Conservation (phyloP, 169 alveolate species). For the Plasmodium berghei region DNA sequence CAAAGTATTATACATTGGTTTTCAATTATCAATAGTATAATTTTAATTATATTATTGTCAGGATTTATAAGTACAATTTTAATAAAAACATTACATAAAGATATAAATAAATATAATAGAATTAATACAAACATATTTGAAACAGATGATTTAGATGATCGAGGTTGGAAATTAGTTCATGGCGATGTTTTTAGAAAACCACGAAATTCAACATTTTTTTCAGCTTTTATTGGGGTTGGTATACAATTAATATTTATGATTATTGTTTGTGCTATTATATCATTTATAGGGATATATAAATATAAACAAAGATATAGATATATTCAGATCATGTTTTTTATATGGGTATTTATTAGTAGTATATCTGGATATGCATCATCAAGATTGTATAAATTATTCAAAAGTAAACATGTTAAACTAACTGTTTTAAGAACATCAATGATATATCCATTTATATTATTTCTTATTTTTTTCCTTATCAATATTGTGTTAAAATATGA, state of each 20-base stretch:
- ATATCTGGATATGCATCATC: conserved; percentile 91
- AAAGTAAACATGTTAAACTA: conserved; percentile 62
- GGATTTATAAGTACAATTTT: conserved; percentile 89
- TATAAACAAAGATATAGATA: conserved; percentile 71
- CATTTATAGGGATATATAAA: conserved; percentile 80
- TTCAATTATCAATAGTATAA: conserved; percentile 88
- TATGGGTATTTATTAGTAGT: conserved; percentile 90
- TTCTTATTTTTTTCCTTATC: conserved; percentile 22
- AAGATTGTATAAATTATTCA: conserved; percentile 83
- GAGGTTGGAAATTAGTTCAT: conserved; percentile 93
- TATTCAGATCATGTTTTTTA: conserved; percentile 87
- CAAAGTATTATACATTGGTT: conserved; percentile 91
- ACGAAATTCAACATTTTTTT: conserved; percentile 83
- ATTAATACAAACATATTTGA: conserved; percentile 79
- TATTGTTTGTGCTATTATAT: conserved; percentile 84
- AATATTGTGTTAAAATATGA: conserved; percentile 52
- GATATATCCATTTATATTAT: conserved; percentile 38
- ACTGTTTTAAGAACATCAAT: conserved; percentile 21
- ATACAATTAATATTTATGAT: conserved; percentile 83
- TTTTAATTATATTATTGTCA: conserved; percentile 85
- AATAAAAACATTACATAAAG: conserved; percentile 88
- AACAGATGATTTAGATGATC: conserved; percentile 88
- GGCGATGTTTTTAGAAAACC: conserved; percentile 94
- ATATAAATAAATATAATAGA: conserved; percentile 88
- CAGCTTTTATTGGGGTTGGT: conserved; percentile 91